Base-by-base conservation (phyloP, 1,284 basidiomycete species). In the Irpex sp. region DNA sequence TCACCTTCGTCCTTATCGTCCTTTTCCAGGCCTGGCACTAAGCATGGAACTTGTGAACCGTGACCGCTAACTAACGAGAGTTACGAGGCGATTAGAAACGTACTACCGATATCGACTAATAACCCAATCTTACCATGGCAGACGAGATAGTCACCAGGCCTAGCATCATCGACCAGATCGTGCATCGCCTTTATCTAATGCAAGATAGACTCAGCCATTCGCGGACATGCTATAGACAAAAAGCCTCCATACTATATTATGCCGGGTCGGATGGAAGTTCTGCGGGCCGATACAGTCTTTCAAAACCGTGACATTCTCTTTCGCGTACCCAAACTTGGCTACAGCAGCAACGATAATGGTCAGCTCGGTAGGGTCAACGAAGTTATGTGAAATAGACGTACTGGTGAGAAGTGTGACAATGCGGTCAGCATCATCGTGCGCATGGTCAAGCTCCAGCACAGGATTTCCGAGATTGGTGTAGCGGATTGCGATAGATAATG, bases 1-100 rank as follows among this genome's bases (percentile, higher is more conserved):
- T 19, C 34, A 71, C 72, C 67, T 63, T 73, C 72, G 51, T 73
- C 72, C 7, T 40, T 51, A 2, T 67, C 69, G 52, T 73, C 72
- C 21, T 69, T 67, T 48, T 73, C 72, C 0, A 63, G n/a, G 15
- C 64, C 7, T 61, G 19, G 58, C 13, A 17, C 17, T 21, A 19
- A 52, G 47, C 67, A 68, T 1, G n/a, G 19, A 0, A 69, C 58
- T 40, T 73, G 71, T 4, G 58, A 52, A 15, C 71, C 71, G 57
- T 73, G 72, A 1, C 72, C 72, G 17, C 70, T 70, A 61, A 69
- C 72, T 73, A 15, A 5, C 31, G 31, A 3, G 17, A 6, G 31
- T 31, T 31, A 31, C 31, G 31, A 31, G 31, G 31, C 13, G 15
- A 51, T 44, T n/a, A 44, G 36, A 4, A 11, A 9, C 11, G n/a